Evolutionary conservation across 2,329 filamentous ascomycete genomes (phyloP), one percentile per base, ranked within the genome.

Genomic region (Curvularia spicifera): DNA sequence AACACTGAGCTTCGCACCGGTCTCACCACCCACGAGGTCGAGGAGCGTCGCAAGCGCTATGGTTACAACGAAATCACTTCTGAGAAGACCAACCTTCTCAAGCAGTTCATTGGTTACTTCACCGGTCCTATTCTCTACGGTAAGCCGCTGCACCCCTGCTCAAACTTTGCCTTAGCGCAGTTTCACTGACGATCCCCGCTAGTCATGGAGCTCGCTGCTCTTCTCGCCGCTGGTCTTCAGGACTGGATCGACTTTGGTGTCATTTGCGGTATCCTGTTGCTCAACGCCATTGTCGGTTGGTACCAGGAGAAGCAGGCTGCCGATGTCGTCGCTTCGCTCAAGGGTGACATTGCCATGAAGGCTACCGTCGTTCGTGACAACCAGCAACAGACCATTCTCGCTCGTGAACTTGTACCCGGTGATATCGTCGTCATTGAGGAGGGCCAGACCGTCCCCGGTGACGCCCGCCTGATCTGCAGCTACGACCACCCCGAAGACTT

Each of bases 251-350:
- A 92, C 84, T 76, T 91, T 67, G 89, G 88, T 84, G 88, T 92
- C 76, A 91, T 91, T 76, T 85, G 88, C 70, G 89, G 85, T 82
- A 91, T 92, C 78, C 81, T 92, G 55, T 69, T 88, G 73, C 87
- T 92, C 63, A 92, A 92, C 80, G 89, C 89, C 65, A 80, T 88
- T 64, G 89, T 91, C 76, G 89, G 89, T 82, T 91, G 89, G 86
- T 91, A 91, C 78, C 89, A 91, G 77, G 89, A 91, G 79, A 91
- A 91, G 82, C 89, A 91, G 79, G 89, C 89, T 69, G 89, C 88
- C 66, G 89, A 91, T 78, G 88, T 69, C 60, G 64, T 70, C 71
- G 89, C 89, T 56, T 86, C 82, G 63, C 80, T 91, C 61, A 91
- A 91, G 82, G 89, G 89, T 80, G 89, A 91, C 72, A 91, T 92